phyloP scores from a whole-genome alignment of 176 grass and related monocot genomes.

The Calamus simplicifolius region DNA sequence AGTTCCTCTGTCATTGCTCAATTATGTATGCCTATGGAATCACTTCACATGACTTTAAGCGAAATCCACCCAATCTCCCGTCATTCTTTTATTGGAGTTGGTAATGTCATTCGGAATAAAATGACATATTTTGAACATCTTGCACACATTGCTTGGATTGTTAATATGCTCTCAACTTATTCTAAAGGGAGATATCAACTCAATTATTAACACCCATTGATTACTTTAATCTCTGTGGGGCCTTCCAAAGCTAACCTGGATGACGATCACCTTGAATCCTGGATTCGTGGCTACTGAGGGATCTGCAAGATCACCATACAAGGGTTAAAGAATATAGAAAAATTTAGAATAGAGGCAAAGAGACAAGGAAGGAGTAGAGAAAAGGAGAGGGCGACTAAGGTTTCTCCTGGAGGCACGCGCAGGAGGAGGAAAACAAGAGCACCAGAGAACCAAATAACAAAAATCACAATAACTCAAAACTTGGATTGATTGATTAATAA shows the following conservation, averaged over 20 bases:
- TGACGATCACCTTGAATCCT: too few relatives aligned
- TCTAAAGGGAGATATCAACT: constrained; percentile 61
- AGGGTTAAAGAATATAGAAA: too few relatives aligned
- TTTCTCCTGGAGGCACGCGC: too few relatives aligned
- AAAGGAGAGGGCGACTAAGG: too few relatives aligned
- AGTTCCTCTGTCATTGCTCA: constrained; percentile 42
- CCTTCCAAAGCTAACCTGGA: constrained; percentile 46
- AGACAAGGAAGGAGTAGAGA: too few relatives aligned
- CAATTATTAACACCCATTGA: constrained; percentile 59
- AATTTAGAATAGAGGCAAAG: too few relatives aligned
- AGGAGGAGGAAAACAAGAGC: too few relatives aligned
- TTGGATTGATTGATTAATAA: too few relatives aligned
- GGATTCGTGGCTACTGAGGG: too few relatives aligned
- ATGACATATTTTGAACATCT: constrained; percentile 38
- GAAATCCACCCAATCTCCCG: constrained; percentile 94
- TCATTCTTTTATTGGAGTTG: constrained; percentile 71
- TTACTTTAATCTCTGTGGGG: constrained; percentile 39
- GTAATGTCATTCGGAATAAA: constrained; percentile 87
- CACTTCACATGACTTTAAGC: constrained; percentile 98
- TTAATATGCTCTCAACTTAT: constrained; percentile 66
- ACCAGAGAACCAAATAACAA: too few relatives aligned
- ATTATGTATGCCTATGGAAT: constrained; percentile 60
- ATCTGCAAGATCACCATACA: too few relatives aligned
- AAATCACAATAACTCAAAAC: too few relatives aligned
- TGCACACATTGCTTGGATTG: constrained; percentile 70